Conservation (phyloP, 192 early-diverging fungal species). For the Entomortierella lignicola region DNA sequence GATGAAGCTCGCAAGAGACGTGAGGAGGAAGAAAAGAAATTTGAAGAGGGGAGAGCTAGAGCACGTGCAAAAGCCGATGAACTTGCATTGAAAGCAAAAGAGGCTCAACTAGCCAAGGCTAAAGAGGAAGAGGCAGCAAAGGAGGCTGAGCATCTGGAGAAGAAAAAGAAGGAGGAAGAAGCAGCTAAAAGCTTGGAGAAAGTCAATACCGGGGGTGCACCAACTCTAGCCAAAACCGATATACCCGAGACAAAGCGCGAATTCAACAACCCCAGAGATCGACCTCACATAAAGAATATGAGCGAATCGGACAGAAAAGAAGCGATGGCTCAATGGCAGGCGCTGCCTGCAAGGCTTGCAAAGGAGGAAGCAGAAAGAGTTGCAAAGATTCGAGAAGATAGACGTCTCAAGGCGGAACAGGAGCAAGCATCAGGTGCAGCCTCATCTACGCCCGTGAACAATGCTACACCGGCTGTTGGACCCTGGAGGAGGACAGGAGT, state of each 20-base stretch:
- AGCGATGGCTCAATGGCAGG: conserved; percentile 23
- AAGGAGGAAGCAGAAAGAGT: conserved; percentile 30
- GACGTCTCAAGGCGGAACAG: not conserved
- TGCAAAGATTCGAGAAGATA: conserved; percentile 3
- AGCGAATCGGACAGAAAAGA: conserved; percentile 11
- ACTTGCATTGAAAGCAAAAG: conserved; percentile 18
- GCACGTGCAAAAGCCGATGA: conserved; percentile 35
- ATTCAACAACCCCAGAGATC: not conserved
- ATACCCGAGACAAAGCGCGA: conserved; percentile 6
- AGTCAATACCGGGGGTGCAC: not conserved
- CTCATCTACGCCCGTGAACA: not conserved
- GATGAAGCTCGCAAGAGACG: conserved; percentile 44
- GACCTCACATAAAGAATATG: conserved; percentile 3
- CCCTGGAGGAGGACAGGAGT: conserved; percentile 35
- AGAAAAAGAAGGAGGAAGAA: conserved; percentile 13
- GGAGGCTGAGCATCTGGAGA: conserved; percentile 17
- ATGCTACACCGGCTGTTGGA: not conserved
- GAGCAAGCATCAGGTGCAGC: not conserved
- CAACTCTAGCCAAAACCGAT: not conserved
- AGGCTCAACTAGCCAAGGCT: conserved; percentile 23
- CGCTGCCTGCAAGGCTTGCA: conserved; percentile 8
- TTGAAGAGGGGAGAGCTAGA: conserved; percentile 29
- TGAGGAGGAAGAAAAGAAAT: conserved; percentile 31
- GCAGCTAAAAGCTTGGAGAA: not conserved
- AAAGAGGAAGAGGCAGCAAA: conserved; percentile 20